These are phyloP conservation scores for Kluyveromyces lactis DNA, from an alignment of 805 yeast genomes.

Conservation along the genomic window DNA sequence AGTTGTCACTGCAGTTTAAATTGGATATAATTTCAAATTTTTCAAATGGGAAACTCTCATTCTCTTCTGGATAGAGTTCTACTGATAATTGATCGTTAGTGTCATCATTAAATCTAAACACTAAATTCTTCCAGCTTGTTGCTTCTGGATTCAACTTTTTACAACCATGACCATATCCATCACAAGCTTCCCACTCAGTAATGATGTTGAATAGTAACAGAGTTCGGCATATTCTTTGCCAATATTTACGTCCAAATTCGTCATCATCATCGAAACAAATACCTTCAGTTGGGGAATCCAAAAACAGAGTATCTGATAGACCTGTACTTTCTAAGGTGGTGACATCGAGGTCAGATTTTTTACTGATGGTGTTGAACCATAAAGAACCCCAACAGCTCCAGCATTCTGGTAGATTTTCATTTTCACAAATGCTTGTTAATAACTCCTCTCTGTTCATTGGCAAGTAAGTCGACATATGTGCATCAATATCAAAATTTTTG, in stretches of 20 bases:
- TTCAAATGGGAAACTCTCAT: constrained; percentile 3
- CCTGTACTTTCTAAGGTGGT: constrained; percentile 45
- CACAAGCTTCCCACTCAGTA: constrained; percentile 15
- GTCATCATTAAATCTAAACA: constrained; percentile 16
- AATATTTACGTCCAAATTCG: constrained; percentile 27
- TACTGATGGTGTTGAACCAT: constrained; percentile 59
- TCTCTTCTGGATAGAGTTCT: constrained; percentile 1
- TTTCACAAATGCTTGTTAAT: constrained; percentile 43
- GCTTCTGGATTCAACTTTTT: constrained; percentile 2
- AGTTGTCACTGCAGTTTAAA: constrained; percentile 14
- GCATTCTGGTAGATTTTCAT: constrained; percentile 63
- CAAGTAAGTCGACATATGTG: constrained; percentile 19
- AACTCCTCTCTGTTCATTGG: constrained; percentile 29
- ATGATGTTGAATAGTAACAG: constrained; percentile 25
- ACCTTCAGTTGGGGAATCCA: constrained; percentile 65
- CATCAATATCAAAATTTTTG: constrained; percentile 13
- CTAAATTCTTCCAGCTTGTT: constrained; percentile 11
- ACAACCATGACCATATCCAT: constrained; percentile 4
- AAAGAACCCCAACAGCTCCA: constrained; percentile 83
- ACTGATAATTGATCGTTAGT: constrained; percentile 1
- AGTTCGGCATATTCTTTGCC: constrained; percentile 27
- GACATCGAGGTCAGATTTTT: constrained; percentile 41
- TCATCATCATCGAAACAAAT: constrained; percentile 34
- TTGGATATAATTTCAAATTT: constrained; percentile 16
- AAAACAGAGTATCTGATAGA: constrained; percentile 42